phyloP scores from a whole-genome alignment of 306 rosid species.

The Erythrophleum fordii region DNA sequence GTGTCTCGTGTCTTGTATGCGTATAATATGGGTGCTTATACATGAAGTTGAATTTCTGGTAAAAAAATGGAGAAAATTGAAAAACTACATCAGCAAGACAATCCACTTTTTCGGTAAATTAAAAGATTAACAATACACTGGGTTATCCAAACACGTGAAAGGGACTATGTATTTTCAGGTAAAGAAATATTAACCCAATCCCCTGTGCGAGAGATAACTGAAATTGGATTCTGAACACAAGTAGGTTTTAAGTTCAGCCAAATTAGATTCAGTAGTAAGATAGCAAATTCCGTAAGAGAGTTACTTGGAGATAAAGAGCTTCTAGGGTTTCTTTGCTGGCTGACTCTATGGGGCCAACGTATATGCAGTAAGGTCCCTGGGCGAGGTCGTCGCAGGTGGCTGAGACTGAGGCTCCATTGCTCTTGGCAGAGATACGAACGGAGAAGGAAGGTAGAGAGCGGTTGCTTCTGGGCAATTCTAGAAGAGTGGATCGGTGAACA shows the following conservation, averaged over 20 bases:
- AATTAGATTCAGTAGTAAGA: background rate
- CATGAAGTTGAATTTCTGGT: too few species aligned
- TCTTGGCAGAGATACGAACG: slow-evolving; percentile 54
- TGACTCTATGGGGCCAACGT: slow-evolving; percentile 81
- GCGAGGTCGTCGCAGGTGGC: slow-evolving; percentile 45
- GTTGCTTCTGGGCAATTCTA: slow-evolving; percentile 44
- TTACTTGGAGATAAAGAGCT: slow-evolving; percentile 80
- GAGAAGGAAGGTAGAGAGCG: slow-evolving; percentile 46
- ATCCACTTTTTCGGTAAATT: background rate
- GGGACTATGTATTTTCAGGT: background rate
- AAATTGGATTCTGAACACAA: background rate
- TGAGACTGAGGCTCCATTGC: slow-evolving; percentile 43
- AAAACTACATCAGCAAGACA: background rate
- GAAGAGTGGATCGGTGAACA: slow-evolving; percentile 44
- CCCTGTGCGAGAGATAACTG: background rate
- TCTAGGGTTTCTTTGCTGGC: slow-evolving; percentile 87
- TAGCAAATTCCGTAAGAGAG: background rate
- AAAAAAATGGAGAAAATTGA: background rate
- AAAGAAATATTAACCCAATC: background rate
- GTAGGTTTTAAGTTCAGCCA: background rate
- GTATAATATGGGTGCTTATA: too few species aligned
- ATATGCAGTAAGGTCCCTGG: slow-evolving; percentile 68
- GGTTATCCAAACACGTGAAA: background rate
- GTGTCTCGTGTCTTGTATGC: too few species aligned
- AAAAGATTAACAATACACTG: background rate